Base-by-base conservation (phyloP, 495 filamentous ascomycete species). In the Penicillium steckii region DNA sequence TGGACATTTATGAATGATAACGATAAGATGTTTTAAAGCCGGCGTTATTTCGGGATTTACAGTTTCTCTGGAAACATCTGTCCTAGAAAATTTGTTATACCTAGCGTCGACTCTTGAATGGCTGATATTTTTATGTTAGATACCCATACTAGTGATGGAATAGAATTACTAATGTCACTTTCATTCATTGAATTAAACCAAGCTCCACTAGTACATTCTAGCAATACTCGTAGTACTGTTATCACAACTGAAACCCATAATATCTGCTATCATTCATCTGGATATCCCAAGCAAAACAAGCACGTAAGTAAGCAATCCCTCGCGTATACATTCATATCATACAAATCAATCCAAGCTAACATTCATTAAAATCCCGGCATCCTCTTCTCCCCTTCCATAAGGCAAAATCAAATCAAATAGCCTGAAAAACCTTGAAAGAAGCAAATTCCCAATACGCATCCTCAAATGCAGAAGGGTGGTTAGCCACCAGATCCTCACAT, bases 391-490 rank as follows among this genome's bases (percentile, higher is more conserved):
- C n/a, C n/a, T n/a, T n/a, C n/a, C n/a, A n/a, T n/a, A n/a, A n/a
- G n/a, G n/a, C n/a, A 30, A 5, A 21, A 41, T 2, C 19, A 41
- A 13, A 23, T 52, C 18, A 50, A 44, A 10, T 30, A 41, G 65
- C 61, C 48, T 69, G 60, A 52, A 72, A 78, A 24, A 82, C 71
- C 50, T 68, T 64, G 48, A 78, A 80, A 37, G 66, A 61, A 9
- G 44, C 56, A 57, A 77, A 82, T 53, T 82, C 78, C 77, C 77
- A 80, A 64, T 72, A 79, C 1, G 77, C 77, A 21, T 71, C 54
- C 7, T 55, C 60, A 53, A 80, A 79, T 0, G 54, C 62, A 1
- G 42, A 53, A 1, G 71, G 63, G 44, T 72, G 70, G 26, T 52
- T 60, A 12, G 71, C 68, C 4, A 79, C 77, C 53, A 72, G 79